A percentile compares a stretch with the other conserved stretches of the same genome.
Conservation (phyloP, 345 rosid genomes). For the Mallotus nudiflorus region DNA sequence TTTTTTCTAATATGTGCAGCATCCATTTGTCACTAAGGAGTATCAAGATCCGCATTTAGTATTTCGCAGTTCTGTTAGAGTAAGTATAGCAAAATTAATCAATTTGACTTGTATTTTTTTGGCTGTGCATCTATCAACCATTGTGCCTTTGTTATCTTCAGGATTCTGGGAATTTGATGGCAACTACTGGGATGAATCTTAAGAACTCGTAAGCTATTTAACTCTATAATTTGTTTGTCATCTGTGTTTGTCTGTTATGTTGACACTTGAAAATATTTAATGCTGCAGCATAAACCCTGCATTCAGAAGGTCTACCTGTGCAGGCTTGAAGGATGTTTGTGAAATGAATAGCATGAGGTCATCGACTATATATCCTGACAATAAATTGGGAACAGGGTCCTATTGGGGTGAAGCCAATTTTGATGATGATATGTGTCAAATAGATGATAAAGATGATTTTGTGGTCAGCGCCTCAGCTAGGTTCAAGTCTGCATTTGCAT, state of each 20-base stretch:
- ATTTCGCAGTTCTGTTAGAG: slow-evolving; percentile 49
- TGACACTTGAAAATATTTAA: slow-evolving; percentile 23
- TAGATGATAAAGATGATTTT: slow-evolving; percentile 72
- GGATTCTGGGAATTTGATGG: slow-evolving; percentile 54
- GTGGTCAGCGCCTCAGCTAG: slow-evolving; percentile 42
- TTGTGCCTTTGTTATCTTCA: slow-evolving; percentile 26
- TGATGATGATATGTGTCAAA: slow-evolving; percentile 37
- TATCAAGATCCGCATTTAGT: slow-evolving; percentile 49
- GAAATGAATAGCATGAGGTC: slow-evolving; percentile 27
- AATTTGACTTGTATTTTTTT: slow-evolving; percentile 18
- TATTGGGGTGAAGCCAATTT: slow-evolving; percentile 22
- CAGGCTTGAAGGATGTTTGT: slow-evolving; percentile 55
- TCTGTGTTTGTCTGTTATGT: neutral
- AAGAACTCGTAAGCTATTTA: slow-evolving; percentile 57
- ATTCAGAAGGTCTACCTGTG: slow-evolving; percentile 60
- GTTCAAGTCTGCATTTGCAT: slow-evolving; percentile 46
- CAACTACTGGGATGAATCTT: slow-evolving; percentile 44
- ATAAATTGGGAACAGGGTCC: slow-evolving; percentile 17
- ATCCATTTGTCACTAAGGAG: slow-evolving; percentile 37
- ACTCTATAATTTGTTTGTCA: slow-evolving; percentile 5
- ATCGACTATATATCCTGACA: slow-evolving; percentile 40
- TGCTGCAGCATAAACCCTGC: slow-evolving; percentile 48
- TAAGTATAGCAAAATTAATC: slow-evolving; percentile 31
- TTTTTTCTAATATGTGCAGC: slow-evolving; percentile 31
- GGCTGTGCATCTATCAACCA: slow-evolving; percentile 20